Base-by-base conservation (phyloP, 2,329 filamentous ascomycete species). In the Colletotrichum sp. region DNA sequence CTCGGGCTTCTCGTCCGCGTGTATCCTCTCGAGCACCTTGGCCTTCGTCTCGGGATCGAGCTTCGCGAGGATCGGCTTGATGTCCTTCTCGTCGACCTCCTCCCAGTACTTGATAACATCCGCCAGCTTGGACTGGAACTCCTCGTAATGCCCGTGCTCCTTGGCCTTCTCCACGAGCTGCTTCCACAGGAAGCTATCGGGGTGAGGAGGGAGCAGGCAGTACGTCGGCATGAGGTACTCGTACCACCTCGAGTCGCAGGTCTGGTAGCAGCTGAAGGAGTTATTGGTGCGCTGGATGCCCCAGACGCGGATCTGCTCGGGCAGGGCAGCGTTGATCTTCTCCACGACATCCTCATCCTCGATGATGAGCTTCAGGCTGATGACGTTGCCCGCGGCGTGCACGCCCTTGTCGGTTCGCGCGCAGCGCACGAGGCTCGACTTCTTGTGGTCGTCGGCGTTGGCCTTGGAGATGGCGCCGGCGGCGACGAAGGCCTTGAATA, bases 361-460 rank as follows among this genome's bases (percentile, higher is more conserved):
- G 63, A 98, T 93, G 80, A 99, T 98, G 79, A 99, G 89, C 87
- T 99, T 99, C 80, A 98, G 85, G 36, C 95, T 98, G 77, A 98
- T 95, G 81, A 98, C 93, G 81, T 98, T 98, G 68, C 96, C 97
- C 2, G 96, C 96, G 2, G 96, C 96, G 84, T 98, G 96, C 3
- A 98, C 96, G 70, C 97, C 97, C 88, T 98, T 99, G 86, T 99
- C 97, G 1, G 97, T 99, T 77, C 97, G 91, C 5, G 97, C 97
- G 84, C 97, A 99, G 78, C 97, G 94, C 69, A 98, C 95, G 62
- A 99, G 91, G 68, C 95, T 96, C 3, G 96, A 98, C 85, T 99
- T 99, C 85, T 97, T 98, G 5, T 96, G 97, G 82, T 99, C 97
- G 80, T 98, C 93, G 26, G 97, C 97, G 82, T 99, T 99, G 77